Conservation (phyloP, 1,284 basidiomycete genomes). For the Ustilago lituana region DNA sequence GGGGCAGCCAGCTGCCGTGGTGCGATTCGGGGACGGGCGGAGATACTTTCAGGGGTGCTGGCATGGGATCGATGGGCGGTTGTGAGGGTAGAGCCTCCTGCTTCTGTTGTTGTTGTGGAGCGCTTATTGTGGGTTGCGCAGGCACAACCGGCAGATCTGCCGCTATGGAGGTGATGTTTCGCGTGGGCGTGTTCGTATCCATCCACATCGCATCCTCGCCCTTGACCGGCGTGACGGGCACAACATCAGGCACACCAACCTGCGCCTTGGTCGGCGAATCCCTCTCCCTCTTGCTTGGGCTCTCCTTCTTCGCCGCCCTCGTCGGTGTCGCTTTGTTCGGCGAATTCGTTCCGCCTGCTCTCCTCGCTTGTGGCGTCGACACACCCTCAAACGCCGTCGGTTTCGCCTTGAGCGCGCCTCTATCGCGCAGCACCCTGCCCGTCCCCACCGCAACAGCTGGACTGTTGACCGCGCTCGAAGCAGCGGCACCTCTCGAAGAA, state of each 20-base stretch:
- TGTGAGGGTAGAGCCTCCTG: no score
- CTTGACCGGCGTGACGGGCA: constrained; percentile 2
- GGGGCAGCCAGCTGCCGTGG: no score
- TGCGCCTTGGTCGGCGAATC: constrained; percentile 18
- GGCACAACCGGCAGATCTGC: no score
- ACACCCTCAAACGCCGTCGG: constrained; percentile 5
- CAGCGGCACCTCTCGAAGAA: not conserved
- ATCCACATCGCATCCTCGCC: constrained; percentile 3
- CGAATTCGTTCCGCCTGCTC: constrained; percentile 9
- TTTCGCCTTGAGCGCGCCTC: constrained; percentile 10
- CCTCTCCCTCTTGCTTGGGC: constrained; percentile 18
- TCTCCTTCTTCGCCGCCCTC: constrained; percentile 4
- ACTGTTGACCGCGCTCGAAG: constrained; percentile 8
- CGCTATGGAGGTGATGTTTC: no score
- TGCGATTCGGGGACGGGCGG: no score
- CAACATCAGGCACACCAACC: not conserved
- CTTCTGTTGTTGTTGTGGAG: not conserved
- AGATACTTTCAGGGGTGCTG: not conserved
- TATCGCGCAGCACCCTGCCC: constrained; percentile 26
- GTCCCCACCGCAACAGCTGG: constrained; percentile 4
- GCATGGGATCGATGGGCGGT: no score
- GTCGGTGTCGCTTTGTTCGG: constrained; percentile 23
- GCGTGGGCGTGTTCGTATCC: constrained; percentile 21
- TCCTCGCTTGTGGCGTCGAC: constrained; percentile 4
- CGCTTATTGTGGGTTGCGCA: no score